Evolutionary conservation across 2,329 filamentous ascomycete genomes (phyloP), one percentile per base, ranked within the genome.

Genomic region (Acephala macrosclerotiorum): DNA sequence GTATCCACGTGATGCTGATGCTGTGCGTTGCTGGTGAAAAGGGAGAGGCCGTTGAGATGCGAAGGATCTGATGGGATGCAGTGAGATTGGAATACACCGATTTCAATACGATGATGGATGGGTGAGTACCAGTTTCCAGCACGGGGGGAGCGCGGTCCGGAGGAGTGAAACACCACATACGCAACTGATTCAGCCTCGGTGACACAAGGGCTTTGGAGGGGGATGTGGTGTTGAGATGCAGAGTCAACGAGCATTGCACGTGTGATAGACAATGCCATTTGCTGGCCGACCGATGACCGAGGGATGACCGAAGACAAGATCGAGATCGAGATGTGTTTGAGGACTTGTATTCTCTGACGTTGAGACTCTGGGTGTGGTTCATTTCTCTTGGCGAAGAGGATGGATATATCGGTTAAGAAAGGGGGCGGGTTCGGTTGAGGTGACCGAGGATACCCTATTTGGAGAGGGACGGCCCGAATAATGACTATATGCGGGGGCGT

Each of bases 381-480:
- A 14, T 53, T 14, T 53, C 14, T 8, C 11, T 22, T 29, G 29
- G 22, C 9, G 3, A 12, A 14, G 8, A 18, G 12, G 12, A 22
- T 16, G 26, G 25, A 33, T 3, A 22, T 26, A 51, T 18, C 49
- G 49, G 49, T 29, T 26, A 49, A 53, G 26, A 16, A 33, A 11
- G 49, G 49, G 26, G 49, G 49, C 49, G 49, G 49, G 49, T 53
- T 53, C 49, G 49, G 49, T 53, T 16, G 26, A 8, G 12, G 18
- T 14, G 18, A n/a, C 18, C 38, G 38, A 42, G 18, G 12, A 42
- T 12, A 42, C 5, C 12, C 38, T 42, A 42, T 42, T 42, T 16
- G 12, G 45, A 49, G 45, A 53, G 49, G 49, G 49, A 53, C 49
- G 49, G 49, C 49, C 49, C 49, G 49, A 53, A 53, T 53, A 20